Evolutionary conservation across 176 grass and related monocot species (phyloP), one percentile per base, ranked within the genome.

Genomic region (Hyparrhenia diplandra): DNA sequence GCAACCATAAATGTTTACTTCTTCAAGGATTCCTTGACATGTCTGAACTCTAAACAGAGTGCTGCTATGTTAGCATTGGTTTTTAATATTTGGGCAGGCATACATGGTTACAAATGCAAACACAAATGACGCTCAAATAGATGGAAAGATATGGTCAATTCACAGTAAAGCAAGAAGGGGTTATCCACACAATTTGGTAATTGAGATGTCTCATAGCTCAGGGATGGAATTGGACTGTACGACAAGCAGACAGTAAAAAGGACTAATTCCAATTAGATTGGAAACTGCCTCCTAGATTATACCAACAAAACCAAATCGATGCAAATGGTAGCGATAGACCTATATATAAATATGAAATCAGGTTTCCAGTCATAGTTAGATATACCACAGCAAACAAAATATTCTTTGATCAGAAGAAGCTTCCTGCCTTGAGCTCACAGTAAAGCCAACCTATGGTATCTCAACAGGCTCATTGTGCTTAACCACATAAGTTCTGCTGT

Each of bases 41-140:
- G 58, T 72, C 54, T 79, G 32, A 73, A 66, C 39, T 73, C 30
- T 79, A 24, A 79, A 80, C n/a, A 82, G n/a, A 75, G 42, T 58
- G 46, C 35, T 80, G n/a, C 20, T 46, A 64, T 57, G 59, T 80
- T 65, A 85, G 17, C 67, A 42, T 66, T 73, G 23, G 0, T 18
- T 49, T 45, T n/a, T 34, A 74, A 68, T 30, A 47, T 39, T 59
- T 80, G 45, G 62, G n/a, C 9, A 8, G 47, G 43, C 64, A 55
- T 43, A 68, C 20, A 54, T 51, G 13, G 32, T 46, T 60, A 30
- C 67, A 9, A 74, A 67, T 66, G 45, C 17, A 73, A 59, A 58
- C 40, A 55, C 0, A 5, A 23, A 64, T 30, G 51, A 85, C 12
- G 5, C 18, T 65, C 31, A 64, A 68, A 68, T 28, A 28, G n/a